Evolutionary conservation across 495 filamentous ascomycete genomes (phyloP), one percentile per base, ranked within the genome.

Genomic region (Pyronema omphalodes): DNA sequence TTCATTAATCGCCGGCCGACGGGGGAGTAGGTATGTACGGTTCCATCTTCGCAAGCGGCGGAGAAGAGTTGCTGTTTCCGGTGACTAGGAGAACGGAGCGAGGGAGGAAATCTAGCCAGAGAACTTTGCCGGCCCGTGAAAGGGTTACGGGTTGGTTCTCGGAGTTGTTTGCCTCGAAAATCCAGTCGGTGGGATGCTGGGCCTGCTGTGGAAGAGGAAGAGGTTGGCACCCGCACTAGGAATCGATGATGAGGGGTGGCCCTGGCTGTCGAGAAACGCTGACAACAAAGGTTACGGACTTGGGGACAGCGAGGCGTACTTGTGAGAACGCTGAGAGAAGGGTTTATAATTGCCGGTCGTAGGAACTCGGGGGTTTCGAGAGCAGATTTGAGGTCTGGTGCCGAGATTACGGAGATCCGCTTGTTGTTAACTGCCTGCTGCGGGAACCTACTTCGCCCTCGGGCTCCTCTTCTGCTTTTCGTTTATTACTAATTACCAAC

Each of bases 91-190:
- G 74, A 9, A 89, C 83, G 33, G 81, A 77, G 39, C 79, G 76
- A 0, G 88, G 88, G 14, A 99, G 71, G 61, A 83, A 99, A 57
- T 96, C 93, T 59, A 93, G 84, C 88, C 93, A 99, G 4, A 95
- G 67, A 1, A 79, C 72, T 45, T 83, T 80, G n/a, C 87, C 86
- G n/a, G 82, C 77, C 56, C 83, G 86, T 12, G 80, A 82, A 29
- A 88, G 77, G 1, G 79, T 84, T 34, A 11, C 82, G 79, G 9
- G 86, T 80, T 3, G 91, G 91, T 46, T 96, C 88, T 33, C 52
- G 56, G 82, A 78, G 60, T 89, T 89, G 14, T 78, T 73, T 40
- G 79, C 83, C 68, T 89, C 84, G 57, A 89, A 80, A 6, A 83
- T 70, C 37, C 79, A 69, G 51, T 71, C 84, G 11, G 44, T 43